These are phyloP conservation scores for Aspergillus ustus DNA, from an alignment of 2,329 filamentous ascomycete species.

Conservation along the genomic window DNA sequence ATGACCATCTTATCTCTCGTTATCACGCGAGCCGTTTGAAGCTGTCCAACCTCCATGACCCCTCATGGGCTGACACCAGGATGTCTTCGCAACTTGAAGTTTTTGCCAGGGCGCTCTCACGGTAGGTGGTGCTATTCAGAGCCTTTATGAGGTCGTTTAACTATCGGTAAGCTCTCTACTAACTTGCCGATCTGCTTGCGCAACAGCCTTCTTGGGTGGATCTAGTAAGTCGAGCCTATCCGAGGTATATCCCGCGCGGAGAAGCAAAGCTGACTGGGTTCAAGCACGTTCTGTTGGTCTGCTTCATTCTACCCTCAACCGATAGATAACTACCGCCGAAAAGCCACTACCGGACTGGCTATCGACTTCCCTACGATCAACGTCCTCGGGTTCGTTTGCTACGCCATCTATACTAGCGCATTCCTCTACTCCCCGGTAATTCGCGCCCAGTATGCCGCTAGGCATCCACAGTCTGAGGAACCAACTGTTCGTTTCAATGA, in stretches of 20 bases:
- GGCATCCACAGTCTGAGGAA: constrained; percentile 72
- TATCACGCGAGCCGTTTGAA: constrained; percentile 13
- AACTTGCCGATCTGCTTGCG: constrained; percentile 33
- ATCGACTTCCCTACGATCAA: constrained; percentile 83
- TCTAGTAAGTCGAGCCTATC: constrained; percentile 58
- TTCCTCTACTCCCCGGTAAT: constrained; percentile 82
- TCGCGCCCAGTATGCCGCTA: constrained; percentile 78
- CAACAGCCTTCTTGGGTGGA: constrained; percentile 70
- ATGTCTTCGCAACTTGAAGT: constrained; percentile 40
- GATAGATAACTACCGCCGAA: constrained; percentile 75
- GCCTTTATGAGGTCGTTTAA: neutral
- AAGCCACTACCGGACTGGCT: constrained; percentile 79
- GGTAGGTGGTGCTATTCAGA: constrained; percentile 36
- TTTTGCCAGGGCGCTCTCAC: constrained; percentile 48
- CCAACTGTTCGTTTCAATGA: constrained; percentile 92
- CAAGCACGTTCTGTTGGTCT: constrained; percentile 73
- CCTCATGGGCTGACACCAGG: neutral
- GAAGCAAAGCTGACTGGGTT: constrained; percentile 2
- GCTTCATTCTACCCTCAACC: constrained; percentile 92
- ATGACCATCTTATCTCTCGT: constrained; percentile 32
- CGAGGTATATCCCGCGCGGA: neutral
- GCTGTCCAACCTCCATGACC: constrained; percentile 5
- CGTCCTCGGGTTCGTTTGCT: constrained; percentile 67
- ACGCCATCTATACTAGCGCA: constrained; percentile 72
- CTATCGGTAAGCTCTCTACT: constrained; percentile 15